A percentile compares a stretch with the other conserved stretches of the same genome.
Conservation (phyloP, 1,139 yeast genomes). For the Candida sp. region DNA sequence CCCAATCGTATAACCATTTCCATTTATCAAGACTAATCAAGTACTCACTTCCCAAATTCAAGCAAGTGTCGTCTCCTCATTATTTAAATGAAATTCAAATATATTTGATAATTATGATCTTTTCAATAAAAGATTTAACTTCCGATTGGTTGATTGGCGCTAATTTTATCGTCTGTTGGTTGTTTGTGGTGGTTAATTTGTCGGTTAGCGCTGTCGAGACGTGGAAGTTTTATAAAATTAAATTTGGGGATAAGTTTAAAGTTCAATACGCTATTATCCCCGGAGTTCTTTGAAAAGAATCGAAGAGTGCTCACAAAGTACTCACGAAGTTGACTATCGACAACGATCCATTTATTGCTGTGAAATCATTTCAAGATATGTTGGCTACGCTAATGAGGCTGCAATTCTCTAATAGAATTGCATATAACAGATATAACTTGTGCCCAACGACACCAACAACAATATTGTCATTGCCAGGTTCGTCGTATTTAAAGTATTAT, state of each 20-base stretch:
- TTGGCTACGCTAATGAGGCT: too few relatives aligned
- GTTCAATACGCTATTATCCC: slow-evolving; percentile 18
- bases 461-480: too few relatives aligned
- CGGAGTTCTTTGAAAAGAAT: slow-evolving; percentile 10
- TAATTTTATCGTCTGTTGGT: slow-evolving; percentile 20
- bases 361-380: too few relatives aligned
- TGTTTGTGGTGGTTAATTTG: slow-evolving; percentile 65
- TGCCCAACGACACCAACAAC: too few relatives aligned
- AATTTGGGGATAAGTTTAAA: slow-evolving; percentile 18
- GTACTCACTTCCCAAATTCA: slow-evolving; percentile 59
- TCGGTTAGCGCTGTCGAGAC: slow-evolving; percentile 62
- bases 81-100: slow-evolving; percentile 73
- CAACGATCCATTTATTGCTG: too few relatives aligned
- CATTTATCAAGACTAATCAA: slow-evolving; percentile 60
- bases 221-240: slow-evolving; percentile 44
- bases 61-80: slow-evolving; percentile 66
- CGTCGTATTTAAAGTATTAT: too few relatives aligned
- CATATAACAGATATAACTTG: too few relatives aligned
- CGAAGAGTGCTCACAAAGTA: too few relatives aligned
- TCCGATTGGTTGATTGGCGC: slow-evolving; percentile 10
- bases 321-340: too few relatives aligned
- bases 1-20: slow-evolving; percentile 58
- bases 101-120: slow-evolving; percentile 39
- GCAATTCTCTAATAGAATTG: too few relatives aligned
- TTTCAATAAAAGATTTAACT: slow-evolving; percentile 13